Evolutionary conservation across 225 moss, liverwort and hornwort species (phyloP).

Genomic region (Sphagnum tenellum): DNA sequence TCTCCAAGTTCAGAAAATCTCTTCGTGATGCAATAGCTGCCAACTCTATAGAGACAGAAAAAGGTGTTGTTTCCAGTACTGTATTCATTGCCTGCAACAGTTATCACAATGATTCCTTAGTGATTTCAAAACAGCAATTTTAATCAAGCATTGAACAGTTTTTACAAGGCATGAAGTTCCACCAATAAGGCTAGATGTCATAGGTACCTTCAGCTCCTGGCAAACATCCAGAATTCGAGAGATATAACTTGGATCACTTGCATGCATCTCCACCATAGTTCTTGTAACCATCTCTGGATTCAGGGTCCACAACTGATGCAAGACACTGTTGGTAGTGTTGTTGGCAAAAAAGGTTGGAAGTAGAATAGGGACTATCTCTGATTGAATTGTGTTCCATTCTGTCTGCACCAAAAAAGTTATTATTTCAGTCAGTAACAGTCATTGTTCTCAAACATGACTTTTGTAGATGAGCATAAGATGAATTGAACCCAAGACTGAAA

Average conservation of each 20-base stretch:
- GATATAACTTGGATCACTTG: slow-evolving; percentile 38
- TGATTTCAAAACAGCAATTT: too few species aligned
- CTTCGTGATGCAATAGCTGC: slow-evolving; percentile 59
- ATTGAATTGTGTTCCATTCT: slow-evolving; percentile 28
- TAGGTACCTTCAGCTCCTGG: slow-evolving; percentile 57
- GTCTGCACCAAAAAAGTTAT: slow-evolving; percentile 12
- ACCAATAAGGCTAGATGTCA: too few species aligned
- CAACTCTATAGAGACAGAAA: slow-evolving; percentile 60
- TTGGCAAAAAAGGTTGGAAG: slow-evolving; percentile 27
- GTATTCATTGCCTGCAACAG: neutral
- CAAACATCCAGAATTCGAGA: slow-evolving; percentile 54
- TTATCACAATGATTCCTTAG: neutral
- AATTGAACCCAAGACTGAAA: too few species aligned
- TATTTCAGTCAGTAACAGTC: too few species aligned
- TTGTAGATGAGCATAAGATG: too few species aligned
- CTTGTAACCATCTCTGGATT: slow-evolving; percentile 40
- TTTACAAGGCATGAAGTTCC: too few species aligned
- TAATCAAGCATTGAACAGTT: too few species aligned
- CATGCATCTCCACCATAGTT: slow-evolving; percentile 55
- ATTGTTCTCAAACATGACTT: too few species aligned
- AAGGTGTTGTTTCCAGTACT: slow-evolving; percentile 58
- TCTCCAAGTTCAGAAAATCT: slow-evolving; percentile 57
- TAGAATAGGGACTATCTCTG: slow-evolving; percentile 27
- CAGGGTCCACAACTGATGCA: slow-evolving; percentile 66
- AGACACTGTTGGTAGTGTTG: slow-evolving; percentile 17